Conservation (phyloP, 75 land plant species). For the Picea glauca region DNA sequence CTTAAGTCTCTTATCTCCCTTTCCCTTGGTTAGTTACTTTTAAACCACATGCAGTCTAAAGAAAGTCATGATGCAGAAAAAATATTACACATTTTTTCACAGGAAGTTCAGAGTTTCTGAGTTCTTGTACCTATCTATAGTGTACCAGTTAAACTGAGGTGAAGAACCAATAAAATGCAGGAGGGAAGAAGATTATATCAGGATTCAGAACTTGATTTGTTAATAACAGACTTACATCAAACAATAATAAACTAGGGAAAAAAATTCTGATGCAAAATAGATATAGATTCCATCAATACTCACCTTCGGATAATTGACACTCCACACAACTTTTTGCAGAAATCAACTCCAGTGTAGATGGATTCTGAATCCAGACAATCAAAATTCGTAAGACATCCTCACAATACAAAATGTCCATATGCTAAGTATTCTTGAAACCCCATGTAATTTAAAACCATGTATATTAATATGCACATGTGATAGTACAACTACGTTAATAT, state of each 20-base stretch:
- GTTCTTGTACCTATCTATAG: background rate
- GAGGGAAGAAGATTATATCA: background rate
- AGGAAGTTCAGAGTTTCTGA: background rate
- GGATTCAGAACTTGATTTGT: background rate
- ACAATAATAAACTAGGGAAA: background rate
- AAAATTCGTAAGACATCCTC: background rate
- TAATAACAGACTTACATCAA: background rate
- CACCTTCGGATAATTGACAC: conserved; percentile 91
- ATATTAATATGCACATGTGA: no score
- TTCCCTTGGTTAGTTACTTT: background rate
- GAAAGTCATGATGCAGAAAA: background rate
- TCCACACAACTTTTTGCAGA: conserved; percentile 90
- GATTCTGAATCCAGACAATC: conserved; percentile 36
- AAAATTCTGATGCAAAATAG: background rate
- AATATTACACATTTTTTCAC: background rate
- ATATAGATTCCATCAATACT: background rate
- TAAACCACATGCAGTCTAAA: background rate
- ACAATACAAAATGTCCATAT: background rate
- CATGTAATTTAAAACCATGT: no score
- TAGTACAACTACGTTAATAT: no score
- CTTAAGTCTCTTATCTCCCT: background rate
- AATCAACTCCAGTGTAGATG: conserved; percentile 86
- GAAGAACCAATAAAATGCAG: background rate
- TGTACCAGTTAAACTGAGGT: background rate
- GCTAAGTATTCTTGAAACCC: background rate